Base-by-base conservation (phyloP, 805 yeast species). In the Dipodascopsis uninucleata region DNA sequence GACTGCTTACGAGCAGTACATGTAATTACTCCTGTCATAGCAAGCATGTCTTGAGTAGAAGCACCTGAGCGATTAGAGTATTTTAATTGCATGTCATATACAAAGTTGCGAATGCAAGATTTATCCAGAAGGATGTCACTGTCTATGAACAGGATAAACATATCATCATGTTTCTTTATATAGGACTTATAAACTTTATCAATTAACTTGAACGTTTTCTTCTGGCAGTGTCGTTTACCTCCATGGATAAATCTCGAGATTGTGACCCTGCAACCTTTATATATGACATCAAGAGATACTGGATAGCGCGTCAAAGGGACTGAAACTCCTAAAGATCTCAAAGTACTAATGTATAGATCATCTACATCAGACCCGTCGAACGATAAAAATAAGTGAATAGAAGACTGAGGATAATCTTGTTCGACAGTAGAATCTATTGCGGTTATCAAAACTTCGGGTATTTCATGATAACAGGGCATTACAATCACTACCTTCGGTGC, bases 401-500 rank as follows among this genome's bases (percentile, higher is more conserved):
- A 46, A 10, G 31, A 3, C 4, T 14, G n/a, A 12, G 53, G 53
- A 29, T 49, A 49, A 18, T 49, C 43, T 2, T 43, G 44, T 8
- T 45, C 51, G 34, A 43, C 43, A 9, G 47, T 50, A 7, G 53
- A 49, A 32, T 46, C 37, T 22, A 49, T 46, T 2, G 53, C 53
- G 17, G 28, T 16, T 41, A 49, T 49, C 3, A 49, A 36, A 3
- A 49, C 51, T 9, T 32, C 23, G 6, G 53, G 53, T 14, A 49
- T 45, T 20, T 49, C 53, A 25, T 46, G 31, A 33, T 49, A 49
- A 29, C 50, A 45, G 6, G 53, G 53, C 53, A 49, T 49, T 25
- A 49, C 50, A 24, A 49, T 46, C 6, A 49, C 51, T 4, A 49
- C 51, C n/a, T 37, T 41, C 24, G 53, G 53, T 29, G 53, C 53